Evolutionary conservation across 441 rosid genomes (phyloP).

Genomic region (Pelargonium myrrhifolium): DNA sequence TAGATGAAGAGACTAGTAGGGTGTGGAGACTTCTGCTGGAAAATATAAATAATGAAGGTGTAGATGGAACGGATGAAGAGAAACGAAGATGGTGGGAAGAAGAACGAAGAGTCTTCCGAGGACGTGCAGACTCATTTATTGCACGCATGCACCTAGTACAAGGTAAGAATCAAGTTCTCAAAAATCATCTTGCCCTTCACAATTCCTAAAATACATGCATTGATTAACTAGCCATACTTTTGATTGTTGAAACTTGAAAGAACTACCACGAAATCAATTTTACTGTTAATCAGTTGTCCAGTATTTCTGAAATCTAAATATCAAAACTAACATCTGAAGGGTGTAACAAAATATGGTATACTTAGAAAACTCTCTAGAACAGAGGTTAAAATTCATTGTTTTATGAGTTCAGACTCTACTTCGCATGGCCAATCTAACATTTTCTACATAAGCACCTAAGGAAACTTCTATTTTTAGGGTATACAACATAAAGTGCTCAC

Average conservation of each 20-base stretch:
- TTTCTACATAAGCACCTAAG: slow-evolving; percentile 15
- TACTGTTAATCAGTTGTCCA: too few relatives aligned
- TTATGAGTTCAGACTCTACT: slow-evolving; percentile 26
- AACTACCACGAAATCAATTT: too few relatives aligned
- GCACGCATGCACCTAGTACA: slow-evolving; percentile 98
- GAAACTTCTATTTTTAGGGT: too few relatives aligned
- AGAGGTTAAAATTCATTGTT: not conserved
- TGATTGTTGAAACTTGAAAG: too few relatives aligned
- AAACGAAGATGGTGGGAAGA: slow-evolving; percentile 68
- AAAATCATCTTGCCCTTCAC: slow-evolving; percentile 3
- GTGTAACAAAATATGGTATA: not conserved
- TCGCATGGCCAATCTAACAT: slow-evolving; percentile 37
- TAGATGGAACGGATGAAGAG: slow-evolving; percentile 40
- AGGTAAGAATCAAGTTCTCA: slow-evolving; percentile 38
- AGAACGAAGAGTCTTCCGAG: slow-evolving; percentile 66
- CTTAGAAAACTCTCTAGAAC: slow-evolving; percentile 29
- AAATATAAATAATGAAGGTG: slow-evolving; percentile 44
- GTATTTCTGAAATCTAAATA: slow-evolving; percentile 4
- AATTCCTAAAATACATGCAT: slow-evolving; percentile 13
- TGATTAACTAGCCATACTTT: not conserved
- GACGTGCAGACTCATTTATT: slow-evolving; percentile 82
- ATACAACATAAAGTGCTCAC: not conserved
- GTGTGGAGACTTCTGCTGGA: slow-evolving; percentile 85
- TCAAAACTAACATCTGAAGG: slow-evolving; percentile 18
- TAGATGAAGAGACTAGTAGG: slow-evolving; percentile 77